Percentiles rank a stretch among this genome's conserved stretches.
These are phyloP conservation scores for Fusarium torreyae DNA, from an alignment of 2,329 filamentous ascomycete genomes.

Conservation along the genomic window DNA sequence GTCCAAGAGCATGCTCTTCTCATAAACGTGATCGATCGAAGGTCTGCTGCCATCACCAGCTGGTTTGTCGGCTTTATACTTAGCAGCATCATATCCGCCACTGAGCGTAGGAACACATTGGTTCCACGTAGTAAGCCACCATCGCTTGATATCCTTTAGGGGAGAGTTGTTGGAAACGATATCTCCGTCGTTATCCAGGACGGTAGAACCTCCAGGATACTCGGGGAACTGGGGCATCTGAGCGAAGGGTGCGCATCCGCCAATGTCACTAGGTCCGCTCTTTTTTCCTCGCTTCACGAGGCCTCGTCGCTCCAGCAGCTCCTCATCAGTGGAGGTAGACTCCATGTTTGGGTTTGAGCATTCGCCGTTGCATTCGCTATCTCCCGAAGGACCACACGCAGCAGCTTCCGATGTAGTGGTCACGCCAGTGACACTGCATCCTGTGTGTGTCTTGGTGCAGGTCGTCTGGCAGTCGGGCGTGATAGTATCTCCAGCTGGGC, in stretches of 20 bases:
- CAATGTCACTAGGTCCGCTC: not conserved
- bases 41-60: not conserved
- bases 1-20: slow-evolving; percentile 32
- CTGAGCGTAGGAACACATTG: not conserved
- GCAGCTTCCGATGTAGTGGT: slow-evolving; percentile 21
- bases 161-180: not conserved
- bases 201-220: slow-evolving; percentile 1
- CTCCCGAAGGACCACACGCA: not conserved
- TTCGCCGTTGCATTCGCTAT: not conserved
- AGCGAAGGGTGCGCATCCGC: not conserved
- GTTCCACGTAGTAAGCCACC: slow-evolving; percentile 1
- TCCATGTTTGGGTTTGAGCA: too few species aligned
- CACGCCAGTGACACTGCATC: slow-evolving; percentile 15
- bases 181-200: not conserved
- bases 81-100: not conserved
- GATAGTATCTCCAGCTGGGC: not conserved
- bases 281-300: not conserved
- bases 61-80: not conserved
- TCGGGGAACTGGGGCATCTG: slow-evolving; percentile 1
- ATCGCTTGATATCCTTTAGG: slow-evolving; percentile 2
- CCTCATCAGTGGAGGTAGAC: too few species aligned
- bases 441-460: slow-evolving; percentile 30
- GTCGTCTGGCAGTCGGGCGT: slow-evolving; percentile 22
- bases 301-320: not conserved
- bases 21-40: slow-evolving; percentile 28